Evolutionary conservation across 805 yeast genomes (phyloP).

Genomic region (Danielia reshetovae): DNA sequence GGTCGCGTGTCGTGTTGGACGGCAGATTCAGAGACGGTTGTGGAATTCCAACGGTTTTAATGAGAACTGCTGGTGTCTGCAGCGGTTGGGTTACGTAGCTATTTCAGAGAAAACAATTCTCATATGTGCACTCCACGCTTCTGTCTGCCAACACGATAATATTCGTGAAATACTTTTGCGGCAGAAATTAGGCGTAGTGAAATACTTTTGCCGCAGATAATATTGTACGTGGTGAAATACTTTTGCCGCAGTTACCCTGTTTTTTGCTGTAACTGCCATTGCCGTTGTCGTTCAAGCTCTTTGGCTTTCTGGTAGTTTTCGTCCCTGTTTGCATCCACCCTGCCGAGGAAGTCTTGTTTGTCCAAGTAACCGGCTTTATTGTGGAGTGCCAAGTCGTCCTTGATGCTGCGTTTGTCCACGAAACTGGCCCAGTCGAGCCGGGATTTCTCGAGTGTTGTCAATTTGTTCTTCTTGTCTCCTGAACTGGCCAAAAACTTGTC

Average conservation of each 20-base stretch:
- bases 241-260: too few relatives aligned
- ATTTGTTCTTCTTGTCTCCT: constrained; percentile 59
- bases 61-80: too few relatives aligned
- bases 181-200: too few relatives aligned
- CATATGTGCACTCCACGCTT: too few relatives aligned
- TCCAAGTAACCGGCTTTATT: constrained; percentile 91
- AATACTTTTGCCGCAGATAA: too few relatives aligned
- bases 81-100: too few relatives aligned
- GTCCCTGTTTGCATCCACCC: constrained; percentile 64
- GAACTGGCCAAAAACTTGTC: constrained; percentile 60
- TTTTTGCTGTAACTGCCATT: constrained; percentile 17
- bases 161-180: too few relatives aligned
- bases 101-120: too few relatives aligned
- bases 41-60: too few relatives aligned
- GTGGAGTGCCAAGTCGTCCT: constrained; percentile 73
- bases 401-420: constrained; percentile 81
- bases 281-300: constrained; percentile 28
- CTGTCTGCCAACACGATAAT: too few relatives aligned
- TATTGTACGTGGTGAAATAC: too few relatives aligned
- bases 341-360: constrained; percentile 80
- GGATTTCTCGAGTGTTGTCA: constrained; percentile 90
- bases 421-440: constrained; percentile 92
- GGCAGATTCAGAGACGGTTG: too few relatives aligned
- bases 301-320: constrained; percentile 43
- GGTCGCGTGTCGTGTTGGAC: background rate